Conservation (phyloP, 2,329 filamentous ascomycete genomes). For the Epichloe baconii region DNA sequence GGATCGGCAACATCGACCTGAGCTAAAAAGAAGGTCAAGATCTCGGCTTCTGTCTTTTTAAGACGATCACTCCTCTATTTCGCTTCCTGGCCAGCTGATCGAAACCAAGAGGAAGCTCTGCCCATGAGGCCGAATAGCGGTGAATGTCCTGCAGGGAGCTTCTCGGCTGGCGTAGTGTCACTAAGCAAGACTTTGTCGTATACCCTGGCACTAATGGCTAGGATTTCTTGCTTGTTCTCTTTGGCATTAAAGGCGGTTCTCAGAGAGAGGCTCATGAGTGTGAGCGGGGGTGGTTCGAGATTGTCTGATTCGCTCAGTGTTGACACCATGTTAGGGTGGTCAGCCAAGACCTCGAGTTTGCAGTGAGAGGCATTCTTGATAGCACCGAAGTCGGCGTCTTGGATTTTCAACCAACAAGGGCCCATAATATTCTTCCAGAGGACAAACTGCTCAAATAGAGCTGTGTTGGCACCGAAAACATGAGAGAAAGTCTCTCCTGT, state of each 20-base stretch:
- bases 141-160: constrained; percentile 82
- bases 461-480: constrained; percentile 86
- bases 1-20: constrained; percentile 81
- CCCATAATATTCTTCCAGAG: constrained; percentile 99
- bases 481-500: constrained; percentile 85
- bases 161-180: constrained; percentile 79
- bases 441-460: constrained; percentile 94
- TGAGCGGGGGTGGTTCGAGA: constrained; percentile 72
- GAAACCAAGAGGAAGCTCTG: constrained; percentile 70
- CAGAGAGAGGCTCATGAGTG: constrained; percentile 88
- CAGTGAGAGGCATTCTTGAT: constrained; percentile 93
- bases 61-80: constrained; percentile 62
- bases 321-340: constrained; percentile 63
- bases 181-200: constrained; percentile 82
- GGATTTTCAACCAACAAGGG: constrained; percentile 90
- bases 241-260: constrained; percentile 80
- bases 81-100: constrained; percentile 61
- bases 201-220: constrained; percentile 80
- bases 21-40: constrained; percentile 80
- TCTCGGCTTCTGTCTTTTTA: constrained; percentile 75
- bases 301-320: constrained; percentile 66
- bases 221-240: constrained; percentile 91
- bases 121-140: constrained; percentile 70
- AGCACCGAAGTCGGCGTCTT: constrained; percentile 68
- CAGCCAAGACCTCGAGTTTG: constrained; percentile 79